Percentiles rank a stretch among this genome's conserved stretches.
Evolutionary conservation across 805 yeast genomes (phyloP).

Genomic region (Nakazawaea peltata): DNA sequence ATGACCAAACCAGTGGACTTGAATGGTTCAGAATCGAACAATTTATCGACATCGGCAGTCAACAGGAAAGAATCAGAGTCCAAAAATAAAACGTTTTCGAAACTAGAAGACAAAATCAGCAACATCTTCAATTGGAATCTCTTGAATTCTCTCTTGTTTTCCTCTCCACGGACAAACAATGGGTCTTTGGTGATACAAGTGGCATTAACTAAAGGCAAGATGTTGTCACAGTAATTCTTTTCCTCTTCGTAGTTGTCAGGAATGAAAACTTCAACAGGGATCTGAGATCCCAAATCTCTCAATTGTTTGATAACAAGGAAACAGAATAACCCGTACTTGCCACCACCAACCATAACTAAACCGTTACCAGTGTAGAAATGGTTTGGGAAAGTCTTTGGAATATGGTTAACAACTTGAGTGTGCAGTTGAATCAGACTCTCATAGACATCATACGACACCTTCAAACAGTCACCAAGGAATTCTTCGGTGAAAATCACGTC

Average conservation of each 20-base stretch:
- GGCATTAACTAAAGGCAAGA: slow-evolving; percentile 42
- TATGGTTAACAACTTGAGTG: slow-evolving; percentile 1
- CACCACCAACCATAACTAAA: slow-evolving; percentile 64
- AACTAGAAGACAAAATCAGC: slow-evolving; percentile 34
- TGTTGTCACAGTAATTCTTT: slow-evolving; percentile 37
- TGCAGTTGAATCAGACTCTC: slow-evolving; percentile 6
- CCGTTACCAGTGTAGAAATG: slow-evolving; percentile 36
- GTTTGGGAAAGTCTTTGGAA: slow-evolving; percentile 7
- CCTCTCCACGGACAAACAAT: slow-evolving; percentile 22
- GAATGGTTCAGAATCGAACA: slow-evolving; percentile 39
- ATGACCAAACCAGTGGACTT: slow-evolving; percentile 43
- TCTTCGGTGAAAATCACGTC: slow-evolving; percentile 6
- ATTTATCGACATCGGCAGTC: slow-evolving; percentile 25
- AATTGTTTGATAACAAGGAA: slow-evolving; percentile 43
- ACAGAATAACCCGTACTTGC: slow-evolving; percentile 55
- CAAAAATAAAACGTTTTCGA: slow-evolving; percentile 36
- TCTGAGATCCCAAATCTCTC: slow-evolving; percentile 35
- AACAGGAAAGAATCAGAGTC: slow-evolving; percentile 39
- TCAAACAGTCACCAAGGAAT: slow-evolving; percentile 7
- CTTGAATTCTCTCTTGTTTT: slow-evolving; percentile 32
- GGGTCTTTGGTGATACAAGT: slow-evolving; percentile 48
- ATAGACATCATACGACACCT: slow-evolving; percentile 7
- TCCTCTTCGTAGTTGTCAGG: slow-evolving; percentile 33
- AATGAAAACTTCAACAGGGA: slow-evolving; percentile 39
- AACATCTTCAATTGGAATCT: slow-evolving; percentile 29